These are phyloP conservation scores for Capsella rubella DNA, from an alignment of 441 rosid genomes.

Conservation along the genomic window DNA sequence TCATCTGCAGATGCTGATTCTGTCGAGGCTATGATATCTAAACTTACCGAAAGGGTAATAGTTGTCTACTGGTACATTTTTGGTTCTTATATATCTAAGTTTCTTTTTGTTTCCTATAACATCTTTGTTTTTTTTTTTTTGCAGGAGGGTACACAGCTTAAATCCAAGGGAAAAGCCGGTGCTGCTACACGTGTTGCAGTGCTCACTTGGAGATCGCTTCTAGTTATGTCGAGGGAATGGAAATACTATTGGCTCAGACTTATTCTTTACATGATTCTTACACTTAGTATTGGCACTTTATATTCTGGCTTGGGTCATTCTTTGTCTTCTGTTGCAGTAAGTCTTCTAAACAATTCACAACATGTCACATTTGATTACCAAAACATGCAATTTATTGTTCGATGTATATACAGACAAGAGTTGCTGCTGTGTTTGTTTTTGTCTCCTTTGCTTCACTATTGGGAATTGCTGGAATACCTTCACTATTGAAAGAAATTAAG, in stretches of 20 bases:
- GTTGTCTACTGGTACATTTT: slow-evolving; percentile 7
- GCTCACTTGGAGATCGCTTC: slow-evolving; percentile 95
- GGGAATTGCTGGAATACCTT: slow-evolving; percentile 82
- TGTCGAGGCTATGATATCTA: slow-evolving; percentile 78
- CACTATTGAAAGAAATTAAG: slow-evolving; percentile 82
- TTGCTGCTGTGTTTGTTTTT: slow-evolving; percentile 83
- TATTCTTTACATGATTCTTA: slow-evolving; percentile 82
- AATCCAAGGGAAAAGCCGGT: slow-evolving; percentile 91
- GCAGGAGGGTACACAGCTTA: slow-evolving; percentile 92
- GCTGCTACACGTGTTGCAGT: slow-evolving; percentile 83
- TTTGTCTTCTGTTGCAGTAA: slow-evolving; percentile 91
- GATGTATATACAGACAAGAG: slow-evolving; percentile 74
- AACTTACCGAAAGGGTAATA: slow-evolving; percentile 84
- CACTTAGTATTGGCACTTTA: slow-evolving; percentile 80
- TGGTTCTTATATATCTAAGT: background rate
- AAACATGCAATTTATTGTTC: background rate
- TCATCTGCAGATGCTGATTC: slow-evolving; percentile 94
- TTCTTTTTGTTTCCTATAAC: background rate
- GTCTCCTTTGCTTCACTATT: slow-evolving; percentile 91
- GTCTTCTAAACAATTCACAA: slow-evolving; percentile 36
- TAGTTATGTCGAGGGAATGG: slow-evolving; percentile 99
- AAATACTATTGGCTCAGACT: slow-evolving; percentile 98
- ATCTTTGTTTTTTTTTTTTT: background rate
- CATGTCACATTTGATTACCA: slow-evolving; percentile 9
- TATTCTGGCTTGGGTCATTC: slow-evolving; percentile 98